Evolutionary conservation across 441 rosid genomes (phyloP).

Genomic region (Erysimum cheiri): DNA sequence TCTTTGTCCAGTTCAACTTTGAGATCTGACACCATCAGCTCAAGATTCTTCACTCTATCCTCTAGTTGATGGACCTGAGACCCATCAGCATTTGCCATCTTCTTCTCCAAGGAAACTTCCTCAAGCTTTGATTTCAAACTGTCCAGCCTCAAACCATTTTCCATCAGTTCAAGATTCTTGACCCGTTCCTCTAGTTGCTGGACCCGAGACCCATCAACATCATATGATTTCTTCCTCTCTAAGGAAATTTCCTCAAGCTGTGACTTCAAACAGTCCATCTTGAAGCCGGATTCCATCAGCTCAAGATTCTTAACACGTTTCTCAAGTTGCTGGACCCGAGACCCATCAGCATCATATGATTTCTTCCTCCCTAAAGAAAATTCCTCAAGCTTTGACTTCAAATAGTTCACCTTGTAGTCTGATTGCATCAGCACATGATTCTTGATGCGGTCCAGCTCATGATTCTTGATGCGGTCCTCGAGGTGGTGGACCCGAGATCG

Average conservation of each 20-base stretch:
- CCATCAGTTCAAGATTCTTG: background rate
- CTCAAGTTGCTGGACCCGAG: conserved; percentile 6
- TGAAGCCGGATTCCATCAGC: background rate
- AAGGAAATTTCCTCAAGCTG: conserved; percentile 14
- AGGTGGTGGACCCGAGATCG: background rate
- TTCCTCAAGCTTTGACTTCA: conserved; percentile 8
- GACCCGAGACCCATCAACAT: background rate
- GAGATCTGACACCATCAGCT: conserved; percentile 18
- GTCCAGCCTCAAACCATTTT: background rate
- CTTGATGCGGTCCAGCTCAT: conserved; percentile 12
- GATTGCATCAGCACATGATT: conserved; percentile 5
- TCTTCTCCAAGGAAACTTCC: background rate
- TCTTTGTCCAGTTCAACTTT: conserved; percentile 11
- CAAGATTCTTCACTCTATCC: background rate
- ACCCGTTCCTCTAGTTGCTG: background rate
- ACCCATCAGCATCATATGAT: background rate
- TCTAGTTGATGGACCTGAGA: conserved; percentile 1
- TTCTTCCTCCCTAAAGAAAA: background rate
- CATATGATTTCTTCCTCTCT: conserved; percentile 17
- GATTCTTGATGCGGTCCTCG: conserved; percentile 7
- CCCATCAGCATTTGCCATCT: background rate
- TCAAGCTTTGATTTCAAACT: conserved; percentile 6
- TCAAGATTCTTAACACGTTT: conserved; percentile 1
- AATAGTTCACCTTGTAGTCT: background rate
- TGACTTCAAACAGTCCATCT: background rate